Base-by-base conservation (phyloP, 2,329 filamentous ascomycete species). In the Aspergillus fumigatiaffinis region DNA sequence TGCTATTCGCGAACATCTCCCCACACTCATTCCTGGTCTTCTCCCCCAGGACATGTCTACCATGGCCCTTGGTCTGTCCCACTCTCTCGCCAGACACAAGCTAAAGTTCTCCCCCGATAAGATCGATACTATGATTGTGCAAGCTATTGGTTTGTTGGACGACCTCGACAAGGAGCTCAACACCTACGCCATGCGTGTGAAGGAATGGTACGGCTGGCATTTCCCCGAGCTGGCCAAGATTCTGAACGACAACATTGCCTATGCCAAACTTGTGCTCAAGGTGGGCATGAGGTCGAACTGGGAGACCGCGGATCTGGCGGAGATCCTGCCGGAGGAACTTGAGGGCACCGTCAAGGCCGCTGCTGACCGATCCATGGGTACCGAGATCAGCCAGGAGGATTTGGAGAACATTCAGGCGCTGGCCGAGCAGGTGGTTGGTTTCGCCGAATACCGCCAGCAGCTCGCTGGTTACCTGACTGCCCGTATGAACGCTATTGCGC, bases 171-270 rank as follows among this genome's bases (percentile, higher is more conserved):
- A 99, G 83, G 94, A 99, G 78, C 82, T 99, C 63, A 99, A 99
- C 82, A 94, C 91, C 68, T 97, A 97, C 73, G 93, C 94, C 63
- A 99, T 99, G 94, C 85, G 94, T 76, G 92, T 97, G 61, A 97
- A 97, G 86, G 94, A 99, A 78, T 99, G 94, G 94, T 99, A 99
- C 74, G 94, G 94, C 70, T 99, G 94, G 94, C 94, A 97, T 79
- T 99, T 97, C 82, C 94, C 94, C 44, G 94, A 99, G 81, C 87
- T 99, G 84, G 92, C 91, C 71, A 93, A 92, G 79, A 96, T 97
- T 71, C 84, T 97, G 66, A 95, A 95, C 76, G 94, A 99, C 83
- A 99, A 99, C 79, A 80, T 96, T 61, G 92, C 92, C 63, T 99
- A 96, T 74, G 87, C 92, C 59, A 88, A 88, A 65, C 87, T 99